Evolutionary conservation across 1,284 basidiomycete genomes (phyloP), one percentile per base, ranked within the genome.

Genomic region (Pyrrhoderma lamaoense): DNA sequence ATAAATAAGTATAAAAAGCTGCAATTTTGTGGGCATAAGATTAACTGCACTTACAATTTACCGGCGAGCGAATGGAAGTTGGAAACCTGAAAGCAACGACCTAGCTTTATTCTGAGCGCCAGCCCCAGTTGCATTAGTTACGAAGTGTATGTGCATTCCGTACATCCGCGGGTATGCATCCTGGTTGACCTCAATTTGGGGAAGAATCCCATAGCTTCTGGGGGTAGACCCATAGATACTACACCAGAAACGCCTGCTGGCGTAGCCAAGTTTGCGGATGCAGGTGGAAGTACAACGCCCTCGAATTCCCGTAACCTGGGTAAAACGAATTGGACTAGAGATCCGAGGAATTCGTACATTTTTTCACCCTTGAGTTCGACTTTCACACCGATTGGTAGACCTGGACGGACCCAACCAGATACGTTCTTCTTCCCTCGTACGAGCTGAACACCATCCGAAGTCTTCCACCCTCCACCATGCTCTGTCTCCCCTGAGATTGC

Each of bases 321-420:
- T 19, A 98, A 73, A 47, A 99, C 95, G 65, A 98, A 98, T 61
- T 97, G 93, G 60, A 85, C 82, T 59, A 99, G 79, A 5, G 82
- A 82, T 56, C 85, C 83, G 54, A 99, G 71, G 68, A 99, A 97
- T 61, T 93, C 87, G 73, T 92, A 97, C 86, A 97, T 97, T 57
- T 85, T 80, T 46, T 88, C 84, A 8, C 93, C 94, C 61, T 82
- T 82, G 58, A 99, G 70, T 61, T 91, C 88, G 56, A 97, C 93
- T 70, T 93, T 93, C 57, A 82, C 90, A 52, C 92, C 91, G 25
- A 89, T 72, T 0, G 95, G 92, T 59, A 91, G 71, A 21, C 89
- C 89, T 0, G 82, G 80, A 25, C 95, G 77, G 35, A 95, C 78
- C 88, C 93, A 98, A 0, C 86, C 84, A 11, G 89, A 86, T 19